Evolutionary conservation across 495 filamentous ascomycete species (phyloP).

Genomic region (Hypoxylon perforatum): DNA sequence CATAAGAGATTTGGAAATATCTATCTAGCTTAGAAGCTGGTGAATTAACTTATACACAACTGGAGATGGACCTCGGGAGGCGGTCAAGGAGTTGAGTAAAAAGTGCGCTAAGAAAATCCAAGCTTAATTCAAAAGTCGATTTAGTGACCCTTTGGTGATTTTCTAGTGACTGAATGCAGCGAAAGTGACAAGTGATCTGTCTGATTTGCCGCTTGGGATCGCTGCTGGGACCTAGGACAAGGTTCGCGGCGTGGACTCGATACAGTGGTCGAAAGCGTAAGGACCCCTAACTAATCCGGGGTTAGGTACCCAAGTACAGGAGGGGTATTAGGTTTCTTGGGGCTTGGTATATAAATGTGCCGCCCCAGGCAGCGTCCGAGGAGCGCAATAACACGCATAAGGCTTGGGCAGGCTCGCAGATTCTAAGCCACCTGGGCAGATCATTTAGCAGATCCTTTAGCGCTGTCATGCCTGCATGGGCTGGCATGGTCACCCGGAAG

Average conservation of each 20-base stretch:
- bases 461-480: not conserved
- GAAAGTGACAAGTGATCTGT: conserved; percentile 31
- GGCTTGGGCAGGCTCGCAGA: conserved; percentile 38
- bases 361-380: not conserved
- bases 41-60: not conserved
- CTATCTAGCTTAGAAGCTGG: too few relatives aligned
- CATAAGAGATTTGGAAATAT: too few relatives aligned
- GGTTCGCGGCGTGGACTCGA: conserved; percentile 27
- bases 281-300: conserved; percentile 40
- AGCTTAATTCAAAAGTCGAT: not conserved
- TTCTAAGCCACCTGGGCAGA: not conserved
- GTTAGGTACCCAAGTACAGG: conserved; percentile 16
- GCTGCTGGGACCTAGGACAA: conserved; percentile 13
- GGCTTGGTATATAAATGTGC: not conserved
- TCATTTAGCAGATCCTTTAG: conserved; percentile 32
- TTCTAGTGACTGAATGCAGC: conserved; percentile 25
- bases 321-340: conserved; percentile 21
- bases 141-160: not conserved
- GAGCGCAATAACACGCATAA: not conserved
- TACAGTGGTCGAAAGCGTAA: conserved; percentile 26
- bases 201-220: conserved; percentile 33
- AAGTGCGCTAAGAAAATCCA: conserved; percentile 9
- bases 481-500: conserved; percentile 5
- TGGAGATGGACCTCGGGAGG: conserved; percentile 17
- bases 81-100: conserved; percentile 26